These are phyloP conservation scores for Talaromyces islandicus DNA, from an alignment of 2,329 filamentous ascomycete genomes.

Conservation along the genomic window DNA sequence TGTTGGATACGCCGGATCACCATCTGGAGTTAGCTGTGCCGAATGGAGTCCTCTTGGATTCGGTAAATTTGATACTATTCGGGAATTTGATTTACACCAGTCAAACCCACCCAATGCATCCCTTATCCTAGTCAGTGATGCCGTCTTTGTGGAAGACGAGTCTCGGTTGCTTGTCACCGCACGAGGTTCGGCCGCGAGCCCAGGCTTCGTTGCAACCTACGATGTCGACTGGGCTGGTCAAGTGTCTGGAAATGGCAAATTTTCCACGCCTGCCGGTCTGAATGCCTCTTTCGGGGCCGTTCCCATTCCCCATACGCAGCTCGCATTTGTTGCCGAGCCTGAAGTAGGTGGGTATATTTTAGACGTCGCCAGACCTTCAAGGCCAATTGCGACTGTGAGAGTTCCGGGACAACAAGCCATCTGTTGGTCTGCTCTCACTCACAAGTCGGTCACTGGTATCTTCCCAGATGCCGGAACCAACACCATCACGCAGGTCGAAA, in stretches of 20 bases:
- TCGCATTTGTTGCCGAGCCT: background rate
- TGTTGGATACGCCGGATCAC: background rate
- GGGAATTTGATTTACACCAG: background rate
- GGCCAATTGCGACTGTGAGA: background rate
- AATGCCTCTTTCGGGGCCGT: background rate
- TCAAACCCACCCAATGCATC: background rate
- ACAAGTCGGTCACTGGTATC: background rate
- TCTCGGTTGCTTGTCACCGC: background rate
- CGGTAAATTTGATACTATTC: background rate
- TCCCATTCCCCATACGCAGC: background rate
- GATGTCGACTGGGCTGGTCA: background rate
- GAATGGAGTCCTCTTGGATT: background rate
- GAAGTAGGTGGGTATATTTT: background rate
- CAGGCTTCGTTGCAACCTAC: background rate
- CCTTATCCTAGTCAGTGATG: background rate
- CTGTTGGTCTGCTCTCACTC: background rate
- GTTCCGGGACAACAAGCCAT: background rate
- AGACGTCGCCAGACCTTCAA: background rate
- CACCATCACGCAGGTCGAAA: background rate
- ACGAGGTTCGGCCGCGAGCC: background rate
- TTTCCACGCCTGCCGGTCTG: background rate
- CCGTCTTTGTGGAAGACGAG: background rate
- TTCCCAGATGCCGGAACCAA: background rate
- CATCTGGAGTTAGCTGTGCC: background rate
- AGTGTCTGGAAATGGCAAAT: background rate